Evolutionary conservation across 169 alveolate genomes (phyloP), one percentile per base, ranked within the genome.

Genomic region (Cryptosporidium tyzzeri): DNA sequence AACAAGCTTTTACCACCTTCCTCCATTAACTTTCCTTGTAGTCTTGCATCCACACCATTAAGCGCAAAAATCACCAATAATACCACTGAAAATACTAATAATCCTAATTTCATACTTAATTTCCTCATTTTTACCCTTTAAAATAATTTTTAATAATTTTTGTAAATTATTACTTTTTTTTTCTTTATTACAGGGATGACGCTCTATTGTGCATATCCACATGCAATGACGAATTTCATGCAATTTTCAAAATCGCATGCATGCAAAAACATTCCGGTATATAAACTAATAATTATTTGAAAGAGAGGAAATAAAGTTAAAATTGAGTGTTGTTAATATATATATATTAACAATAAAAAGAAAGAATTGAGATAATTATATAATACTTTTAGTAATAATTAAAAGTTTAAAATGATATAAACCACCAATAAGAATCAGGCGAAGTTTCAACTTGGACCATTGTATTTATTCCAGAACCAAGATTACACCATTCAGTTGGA

Each of bases 351-450:
- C n/a, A 1, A 23, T 0, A 55, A 41, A 55, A 23, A 55, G 1
- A 23, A n/a, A 2, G 21, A 0, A 31, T 31, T 31, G 35, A 55
- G 3, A 55, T 21, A 26, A 55, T 35, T 35, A 55, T 55, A 26
- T 10, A n/a, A 23, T 8, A 10, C 18, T 23, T 8, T 8, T 0
- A 16, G 31, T 5, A 23, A 8, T 55, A 26, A 26, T 23, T 8
- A 0, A 9, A 2, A 2, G 18, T 55, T 55, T 44, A 80, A 45
- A 26, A 80, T 44, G 89, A 26, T 21, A 80, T 80, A 41, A 80
- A 80, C 89, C 89, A 80, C 89, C 89, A 80, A 67, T 62, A 80
- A n/a, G 89, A 80, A 18, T 80, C 70, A 7, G 89, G 89, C 12
- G 31, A 37, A 41, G 59, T 48, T 44, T 80, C 89, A 14, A 80